A percentile compares a stretch with the other conserved stretches of the same genome.
phyloP scores from a whole-genome alignment of 441 rosid genomes.

The Euphorbia schlechtendalii region DNA sequence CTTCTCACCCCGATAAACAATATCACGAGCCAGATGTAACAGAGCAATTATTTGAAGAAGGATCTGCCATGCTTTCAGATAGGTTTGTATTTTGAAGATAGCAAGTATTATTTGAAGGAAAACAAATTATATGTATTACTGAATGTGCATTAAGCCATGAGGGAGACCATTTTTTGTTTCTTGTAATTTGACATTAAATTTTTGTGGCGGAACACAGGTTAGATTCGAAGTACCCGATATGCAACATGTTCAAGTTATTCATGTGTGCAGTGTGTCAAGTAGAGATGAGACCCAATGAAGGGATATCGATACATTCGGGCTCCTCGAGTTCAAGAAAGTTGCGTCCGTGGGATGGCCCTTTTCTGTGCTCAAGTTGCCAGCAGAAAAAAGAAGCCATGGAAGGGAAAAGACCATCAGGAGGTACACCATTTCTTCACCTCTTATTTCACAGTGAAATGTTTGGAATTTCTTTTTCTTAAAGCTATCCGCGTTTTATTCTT shows the following conservation, averaged over 20 bases:
- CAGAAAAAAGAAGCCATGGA: conserved; percentile 98
- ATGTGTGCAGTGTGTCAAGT: conserved; percentile 95
- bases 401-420: conserved; percentile 80
- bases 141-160: no score
- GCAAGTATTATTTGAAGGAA: conserved; percentile 8
- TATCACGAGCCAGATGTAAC: conserved; percentile 67
- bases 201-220: conserved; percentile 55
- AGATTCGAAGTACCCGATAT: conserved; percentile 82
- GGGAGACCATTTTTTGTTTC: conserved; percentile 5
- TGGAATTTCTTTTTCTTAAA: conserved; percentile 9
- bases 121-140: conserved; percentile 5
- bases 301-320: conserved; percentile 83
- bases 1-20: conserved; percentile 63
- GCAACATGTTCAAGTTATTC: conserved; percentile 96
- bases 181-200: conserved; percentile 14
- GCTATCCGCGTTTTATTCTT: conserved; percentile 10
- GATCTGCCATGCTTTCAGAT: conserved; percentile 96
- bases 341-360: conserved; percentile 99
- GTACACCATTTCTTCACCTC: conserved; percentile 27
- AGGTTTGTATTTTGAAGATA: conserved; percentile 47
- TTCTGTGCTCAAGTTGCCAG: conserved; percentile 95
- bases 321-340: conserved; percentile 47
- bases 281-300: conserved; percentile 95
- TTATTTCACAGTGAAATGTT: not conserved
- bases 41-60: no score